A percentile compares a stretch with the other conserved stretches of the same genome.
Conservation (phyloP, 768 basidiomycete genomes). For the Gloeopeniophorella convolvens region DNA sequence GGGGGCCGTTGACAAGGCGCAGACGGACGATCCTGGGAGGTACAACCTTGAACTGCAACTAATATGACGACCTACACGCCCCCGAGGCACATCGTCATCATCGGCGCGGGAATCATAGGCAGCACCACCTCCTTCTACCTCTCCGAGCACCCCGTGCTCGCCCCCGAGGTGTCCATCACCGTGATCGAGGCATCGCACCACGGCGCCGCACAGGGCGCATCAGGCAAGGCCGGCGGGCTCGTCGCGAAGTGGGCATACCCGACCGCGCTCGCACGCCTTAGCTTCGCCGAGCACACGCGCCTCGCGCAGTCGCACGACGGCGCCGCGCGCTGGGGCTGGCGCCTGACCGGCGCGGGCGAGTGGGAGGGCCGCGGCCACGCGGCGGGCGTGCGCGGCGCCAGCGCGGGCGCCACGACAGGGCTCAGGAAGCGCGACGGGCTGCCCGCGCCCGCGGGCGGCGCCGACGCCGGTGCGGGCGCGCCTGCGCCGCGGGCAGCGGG, state of each 20-base stretch:
- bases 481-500: conserved; percentile 14
- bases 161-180: conserved; percentile 41
- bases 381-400: conserved; percentile 23
- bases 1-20: no score
- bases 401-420: conserved; percentile 36
- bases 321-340: conserved; percentile 73
- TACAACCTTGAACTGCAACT: no score
- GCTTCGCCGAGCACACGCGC: conserved; percentile 66
- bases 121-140: conserved; percentile 80
- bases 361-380: conserved; percentile 57
- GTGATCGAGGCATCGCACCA: conserved; percentile 64
- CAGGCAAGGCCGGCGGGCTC: conserved; percentile 80
- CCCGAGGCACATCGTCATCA: conserved; percentile 50
- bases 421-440: conserved; percentile 48
- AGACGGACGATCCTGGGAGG: no score
- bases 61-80: no score
- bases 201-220: conserved; percentile 71
- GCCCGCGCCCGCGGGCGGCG: conserved; percentile 10
- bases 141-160: conserved; percentile 46
- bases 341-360: conserved; percentile 63
- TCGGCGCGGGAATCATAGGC: conserved; percentile 86
- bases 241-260: conserved; percentile 84
- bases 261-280: conserved; percentile 59
- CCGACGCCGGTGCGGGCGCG: background rate
- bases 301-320: conserved; percentile 69